Evolutionary conservation across 108 stramenopile species (phyloP).

Genomic region (Schizochytrium sp.): DNA sequence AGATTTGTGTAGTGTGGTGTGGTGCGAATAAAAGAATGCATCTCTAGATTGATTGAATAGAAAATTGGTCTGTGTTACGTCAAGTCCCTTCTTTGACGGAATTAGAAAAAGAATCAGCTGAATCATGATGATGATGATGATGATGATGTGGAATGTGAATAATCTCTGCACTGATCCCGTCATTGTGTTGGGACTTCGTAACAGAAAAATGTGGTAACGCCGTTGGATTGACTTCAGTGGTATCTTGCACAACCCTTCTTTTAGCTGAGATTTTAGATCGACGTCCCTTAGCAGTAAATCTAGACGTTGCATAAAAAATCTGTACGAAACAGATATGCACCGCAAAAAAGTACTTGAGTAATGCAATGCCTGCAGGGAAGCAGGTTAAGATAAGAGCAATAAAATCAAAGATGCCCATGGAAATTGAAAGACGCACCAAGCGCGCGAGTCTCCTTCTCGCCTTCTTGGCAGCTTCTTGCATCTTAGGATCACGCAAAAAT

Average conservation of each 20-base stretch:
- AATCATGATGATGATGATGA: too few relatives aligned
- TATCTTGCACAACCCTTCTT: background rate
- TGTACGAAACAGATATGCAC: background rate
- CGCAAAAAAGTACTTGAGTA: background rate
- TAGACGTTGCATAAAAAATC: background rate
- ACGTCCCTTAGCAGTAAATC: background rate
- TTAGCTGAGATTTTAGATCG: background rate
- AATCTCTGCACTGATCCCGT: too few relatives aligned
- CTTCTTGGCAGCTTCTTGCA: background rate
- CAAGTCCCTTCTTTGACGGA: too few relatives aligned
- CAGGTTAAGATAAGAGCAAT: background rate
- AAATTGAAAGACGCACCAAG: background rate
- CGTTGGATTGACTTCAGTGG: background rate
- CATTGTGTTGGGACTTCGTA: too few relatives aligned
- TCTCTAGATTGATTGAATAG: too few relatives aligned
- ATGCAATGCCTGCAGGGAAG: background rate
- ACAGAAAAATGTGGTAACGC: too few relatives aligned
- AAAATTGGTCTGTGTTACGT: too few relatives aligned
- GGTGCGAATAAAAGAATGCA: too few relatives aligned
- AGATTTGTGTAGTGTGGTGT: too few relatives aligned
- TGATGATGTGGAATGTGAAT: too few relatives aligned
- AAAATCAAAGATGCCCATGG: conserved; percentile 13
- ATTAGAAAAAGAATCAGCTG: too few relatives aligned
- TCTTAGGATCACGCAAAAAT: background rate
- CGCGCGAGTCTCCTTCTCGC: background rate